Evolutionary conservation across 305 asterid genomes (phyloP).

Genomic region (Stenogyne calaminthoides): DNA sequence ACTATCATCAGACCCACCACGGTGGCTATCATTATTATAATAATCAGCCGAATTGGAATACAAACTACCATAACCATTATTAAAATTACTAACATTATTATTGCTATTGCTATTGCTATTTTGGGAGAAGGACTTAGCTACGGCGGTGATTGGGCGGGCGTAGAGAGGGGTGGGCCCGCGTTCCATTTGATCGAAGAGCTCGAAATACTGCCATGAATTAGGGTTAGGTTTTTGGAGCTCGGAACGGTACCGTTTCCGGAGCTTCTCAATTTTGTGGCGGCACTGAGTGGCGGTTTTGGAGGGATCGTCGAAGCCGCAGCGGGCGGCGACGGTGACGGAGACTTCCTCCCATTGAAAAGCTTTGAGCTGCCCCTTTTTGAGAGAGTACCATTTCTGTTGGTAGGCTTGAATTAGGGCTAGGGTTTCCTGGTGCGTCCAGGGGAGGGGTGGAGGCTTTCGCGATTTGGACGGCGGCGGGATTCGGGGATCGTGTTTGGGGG

Average conservation of each 20-base stretch:
- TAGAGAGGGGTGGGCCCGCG: slow-evolving; percentile 73
- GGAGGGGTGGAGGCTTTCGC: slow-evolving; percentile 55
- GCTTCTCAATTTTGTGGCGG: slow-evolving; percentile 96
- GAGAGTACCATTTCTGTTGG: slow-evolving; percentile 78
- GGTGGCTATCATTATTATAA: slow-evolving; percentile 15
- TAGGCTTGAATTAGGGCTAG: slow-evolving; percentile 76
- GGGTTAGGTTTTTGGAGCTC: slow-evolving; percentile 67
- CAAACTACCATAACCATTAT: slow-evolving; percentile 29
- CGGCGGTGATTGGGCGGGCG: slow-evolving; percentile 57
- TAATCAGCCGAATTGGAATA: slow-evolving; percentile 29
- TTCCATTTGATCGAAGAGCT: slow-evolving; percentile 83
- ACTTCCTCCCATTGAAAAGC: slow-evolving; percentile 86
- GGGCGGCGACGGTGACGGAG: slow-evolving; percentile 71
- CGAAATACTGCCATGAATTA: slow-evolving; percentile 81
- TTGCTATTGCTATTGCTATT: slow-evolving; percentile 12
- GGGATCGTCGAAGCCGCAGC: slow-evolving; percentile 75
- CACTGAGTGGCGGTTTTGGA: slow-evolving; percentile 88
- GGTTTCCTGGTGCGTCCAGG: slow-evolving; percentile 81
- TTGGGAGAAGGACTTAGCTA: slow-evolving; percentile 38
- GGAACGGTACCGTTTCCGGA: slow-evolving; percentile 80
- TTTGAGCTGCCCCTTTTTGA: slow-evolving; percentile 69
- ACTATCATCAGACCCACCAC: slow-evolving; percentile 45
- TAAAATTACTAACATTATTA: slow-evolving; percentile 4
- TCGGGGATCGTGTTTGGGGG: slow-evolving; percentile 30
- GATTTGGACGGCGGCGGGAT: slow-evolving; percentile 34